Evolutionary conservation across 371 early-diverging fungal species (phyloP).

Genomic region (Homolaphlyctis polyrhiza): DNA sequence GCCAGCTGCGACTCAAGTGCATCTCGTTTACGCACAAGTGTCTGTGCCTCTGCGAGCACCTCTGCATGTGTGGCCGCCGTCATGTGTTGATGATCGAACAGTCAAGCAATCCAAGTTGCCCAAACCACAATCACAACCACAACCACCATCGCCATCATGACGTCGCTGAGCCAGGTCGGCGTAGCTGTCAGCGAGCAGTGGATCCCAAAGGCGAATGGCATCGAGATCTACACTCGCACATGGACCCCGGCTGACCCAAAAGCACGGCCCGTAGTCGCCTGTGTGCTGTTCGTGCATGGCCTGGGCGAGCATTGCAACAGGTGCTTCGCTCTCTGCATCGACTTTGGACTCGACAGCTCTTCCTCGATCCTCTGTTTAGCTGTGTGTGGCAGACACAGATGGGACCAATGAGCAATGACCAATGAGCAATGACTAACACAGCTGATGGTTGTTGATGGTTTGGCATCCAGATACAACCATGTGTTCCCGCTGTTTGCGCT

Average conservation of each 20-base stretch:
- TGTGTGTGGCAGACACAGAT: too few species aligned
- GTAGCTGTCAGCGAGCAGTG: not conserved
- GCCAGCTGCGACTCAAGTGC: slow-evolving; percentile 55
- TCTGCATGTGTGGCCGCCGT: slow-evolving; percentile 17
- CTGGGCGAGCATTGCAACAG: slow-evolving; percentile 13
- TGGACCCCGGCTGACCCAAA: not conserved
- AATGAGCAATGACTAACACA: too few species aligned
- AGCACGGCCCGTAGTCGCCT: slow-evolving; percentile 5
- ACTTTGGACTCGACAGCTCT: too few species aligned
- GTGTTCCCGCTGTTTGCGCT: slow-evolving; percentile 19
- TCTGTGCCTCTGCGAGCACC: slow-evolving; percentile 47
- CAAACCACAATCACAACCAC: too few species aligned
- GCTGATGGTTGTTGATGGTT: too few species aligned
- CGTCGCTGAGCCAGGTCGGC: too few species aligned
- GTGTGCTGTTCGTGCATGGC: slow-evolving; percentile 10
- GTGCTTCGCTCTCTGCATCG: too few species aligned
- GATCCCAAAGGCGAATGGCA: not conserved
- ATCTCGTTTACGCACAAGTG: slow-evolving; percentile 56
- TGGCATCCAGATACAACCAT: slow-evolving; percentile 20
- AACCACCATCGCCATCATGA: too few species aligned
- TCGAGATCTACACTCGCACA: slow-evolving; percentile 4
- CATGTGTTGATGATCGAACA: too few species aligned
- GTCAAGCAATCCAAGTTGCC: too few species aligned
- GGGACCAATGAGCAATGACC: too few species aligned
- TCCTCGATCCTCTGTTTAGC: too few species aligned